Percentiles rank a stretch among this genome's conserved stretches.
Evolutionary conservation across 148 eudicot genomes (phyloP).

Genomic region (Rhododendron ovatum): DNA sequence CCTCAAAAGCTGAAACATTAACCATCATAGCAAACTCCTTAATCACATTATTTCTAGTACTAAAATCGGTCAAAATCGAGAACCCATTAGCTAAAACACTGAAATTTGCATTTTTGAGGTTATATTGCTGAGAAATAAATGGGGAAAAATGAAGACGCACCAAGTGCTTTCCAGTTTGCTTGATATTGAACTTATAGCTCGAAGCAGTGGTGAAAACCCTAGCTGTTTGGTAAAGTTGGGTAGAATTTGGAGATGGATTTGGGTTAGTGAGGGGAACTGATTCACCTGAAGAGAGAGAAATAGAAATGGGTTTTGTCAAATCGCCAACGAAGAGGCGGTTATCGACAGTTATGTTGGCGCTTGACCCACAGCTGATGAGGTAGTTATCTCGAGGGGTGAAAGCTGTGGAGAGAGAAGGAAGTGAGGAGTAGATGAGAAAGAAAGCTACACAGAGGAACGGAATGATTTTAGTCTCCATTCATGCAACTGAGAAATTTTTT

Average conservation of each 20-base stretch:
- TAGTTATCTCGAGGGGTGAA: conserved; percentile 61
- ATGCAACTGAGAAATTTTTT: not conserved
- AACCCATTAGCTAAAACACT: conserved; percentile 66
- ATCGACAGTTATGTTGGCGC: conserved; percentile 27
- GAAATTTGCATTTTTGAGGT: conserved; percentile 54
- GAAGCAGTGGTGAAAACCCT: conserved; percentile 58
- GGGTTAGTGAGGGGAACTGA: conserved; percentile 42
- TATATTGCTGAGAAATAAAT: conserved; percentile 39
- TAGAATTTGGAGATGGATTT: conserved; percentile 37
- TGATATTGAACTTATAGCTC: conserved; percentile 47
- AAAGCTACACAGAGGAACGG: conserved; percentile 12
- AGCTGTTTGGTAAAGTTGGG: conserved; percentile 55
- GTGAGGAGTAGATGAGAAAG: conserved; percentile 1
- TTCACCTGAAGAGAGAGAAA: conserved; percentile 35
- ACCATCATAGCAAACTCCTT: conserved; percentile 66
- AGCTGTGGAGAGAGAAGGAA: conserved; percentile 19
- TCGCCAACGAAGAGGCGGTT: conserved; percentile 60
- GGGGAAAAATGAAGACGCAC: conserved; percentile 82
- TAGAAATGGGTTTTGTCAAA: conserved; percentile 31
- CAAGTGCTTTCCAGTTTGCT: conserved; percentile 54
- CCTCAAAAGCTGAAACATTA: conserved; percentile 34
- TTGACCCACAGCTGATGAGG: conserved; percentile 79
- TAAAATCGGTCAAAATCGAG: conserved; percentile 46
- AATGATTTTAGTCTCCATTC: conserved; percentile 20
- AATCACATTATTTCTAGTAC: conserved; percentile 20